These are phyloP conservation scores for Geotrichum bryndzae DNA, from an alignment of 1,139 yeast genomes.

Conservation along the genomic window DNA sequence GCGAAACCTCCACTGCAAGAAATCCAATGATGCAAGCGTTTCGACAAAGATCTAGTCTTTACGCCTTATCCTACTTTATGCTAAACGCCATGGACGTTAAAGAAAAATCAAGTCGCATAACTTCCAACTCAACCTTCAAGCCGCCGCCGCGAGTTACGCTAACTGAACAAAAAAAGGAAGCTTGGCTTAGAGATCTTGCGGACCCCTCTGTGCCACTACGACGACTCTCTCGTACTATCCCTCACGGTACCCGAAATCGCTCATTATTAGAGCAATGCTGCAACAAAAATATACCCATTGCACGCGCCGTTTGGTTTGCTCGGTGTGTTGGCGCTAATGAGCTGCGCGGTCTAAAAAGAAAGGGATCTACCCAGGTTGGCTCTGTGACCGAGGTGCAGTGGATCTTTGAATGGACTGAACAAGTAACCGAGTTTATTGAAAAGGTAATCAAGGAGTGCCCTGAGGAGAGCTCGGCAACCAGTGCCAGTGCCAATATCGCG, in stretches of 20 bases:
- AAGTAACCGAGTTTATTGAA: slow-evolving; percentile 55
- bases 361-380: slow-evolving; percentile 33
- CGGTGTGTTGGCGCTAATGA: slow-evolving; percentile 83
- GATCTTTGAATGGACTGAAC: slow-evolving; percentile 86
- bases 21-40: slow-evolving; percentile 32
- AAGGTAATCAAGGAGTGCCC: slow-evolving; percentile 36
- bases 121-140: slow-evolving; percentile 51
- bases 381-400: slow-evolving; percentile 50
- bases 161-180: slow-evolving; percentile 76
- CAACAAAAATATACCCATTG: slow-evolving; percentile 58
- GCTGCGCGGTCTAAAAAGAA: slow-evolving; percentile 58
- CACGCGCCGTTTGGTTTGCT: slow-evolving; percentile 84
- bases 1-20: slow-evolving; percentile 39
- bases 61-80: slow-evolving; percentile 56
- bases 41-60: slow-evolving; percentile 47
- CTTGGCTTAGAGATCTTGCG: slow-evolving; percentile 79
- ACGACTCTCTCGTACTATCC: slow-evolving; percentile 70
- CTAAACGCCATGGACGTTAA: slow-evolving; percentile 61
- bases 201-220: slow-evolving; percentile 58
- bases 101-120: slow-evolving; percentile 58
- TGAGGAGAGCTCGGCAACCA: not conserved
- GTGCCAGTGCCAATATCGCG: slow-evolving; percentile 1
- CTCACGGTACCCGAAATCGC: slow-evolving; percentile 81
- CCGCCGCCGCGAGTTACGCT: slow-evolving; percentile 85
- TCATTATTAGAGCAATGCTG: slow-evolving; percentile 67